Evolutionary conservation across 345 rosid genomes (phyloP).

Genomic region (Capsella bursapastoris): DNA sequence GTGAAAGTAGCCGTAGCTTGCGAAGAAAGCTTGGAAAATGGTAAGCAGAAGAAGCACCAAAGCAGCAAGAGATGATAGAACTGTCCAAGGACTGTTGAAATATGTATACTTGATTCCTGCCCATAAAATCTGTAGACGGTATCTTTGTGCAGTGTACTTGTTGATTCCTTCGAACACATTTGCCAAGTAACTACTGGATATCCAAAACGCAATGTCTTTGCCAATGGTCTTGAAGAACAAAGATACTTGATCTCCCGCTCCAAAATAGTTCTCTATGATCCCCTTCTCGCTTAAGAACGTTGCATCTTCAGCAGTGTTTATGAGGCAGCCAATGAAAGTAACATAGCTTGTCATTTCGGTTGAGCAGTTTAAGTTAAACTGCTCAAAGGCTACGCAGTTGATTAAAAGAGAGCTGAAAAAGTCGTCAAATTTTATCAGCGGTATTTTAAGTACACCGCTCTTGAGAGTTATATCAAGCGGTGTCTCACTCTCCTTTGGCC

Average conservation of each 20-base stretch:
- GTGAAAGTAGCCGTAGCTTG: constrained; percentile 4
- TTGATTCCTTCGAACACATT: constrained; percentile 56
- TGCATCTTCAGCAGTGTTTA: constrained; percentile 51
- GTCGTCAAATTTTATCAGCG: constrained; percentile 48
- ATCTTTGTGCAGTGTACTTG: constrained; percentile 47
- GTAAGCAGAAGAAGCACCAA: constrained; percentile 22
- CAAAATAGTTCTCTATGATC: constrained; percentile 58
- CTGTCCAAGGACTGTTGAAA: constrained; percentile 24
- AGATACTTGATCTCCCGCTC: constrained; percentile 55
- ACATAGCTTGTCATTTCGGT: constrained; percentile 57
- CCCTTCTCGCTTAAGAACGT: constrained; percentile 50
- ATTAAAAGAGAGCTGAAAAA: constrained; percentile 51
- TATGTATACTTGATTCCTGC: constrained; percentile 29
- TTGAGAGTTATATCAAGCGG: constrained; percentile 54
- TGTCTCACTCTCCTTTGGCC: constrained; percentile 39
- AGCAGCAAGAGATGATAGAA: constrained; percentile 23
- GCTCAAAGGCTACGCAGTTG: constrained; percentile 62
- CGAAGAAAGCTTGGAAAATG: constrained; percentile 29
- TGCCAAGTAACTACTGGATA: constrained; percentile 46
- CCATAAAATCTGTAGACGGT: constrained; percentile 4
- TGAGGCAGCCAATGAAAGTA: constrained; percentile 58
- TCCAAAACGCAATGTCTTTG: constrained; percentile 51
- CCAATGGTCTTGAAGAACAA: constrained; percentile 55
- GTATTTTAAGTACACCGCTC: constrained; percentile 54
- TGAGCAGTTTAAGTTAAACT: constrained; percentile 47